Evolutionary conservation across 805 yeast species (phyloP).

Genomic region (Alloascoidea africana): DNA sequence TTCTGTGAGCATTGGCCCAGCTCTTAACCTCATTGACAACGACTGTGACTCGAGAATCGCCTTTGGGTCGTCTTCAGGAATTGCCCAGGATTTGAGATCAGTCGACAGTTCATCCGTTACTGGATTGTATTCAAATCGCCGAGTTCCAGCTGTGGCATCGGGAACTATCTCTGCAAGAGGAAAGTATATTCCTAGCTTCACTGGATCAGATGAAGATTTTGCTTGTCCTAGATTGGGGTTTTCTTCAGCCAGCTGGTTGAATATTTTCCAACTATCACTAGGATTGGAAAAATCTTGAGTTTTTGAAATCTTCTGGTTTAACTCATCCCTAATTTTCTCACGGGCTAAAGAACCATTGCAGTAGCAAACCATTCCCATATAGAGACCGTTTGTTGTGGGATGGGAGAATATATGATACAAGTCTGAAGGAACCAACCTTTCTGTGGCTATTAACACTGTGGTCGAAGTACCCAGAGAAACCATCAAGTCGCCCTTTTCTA

Average conservation of each 20-base stretch:
- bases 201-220: slow-evolving; percentile 15
- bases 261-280: slow-evolving; percentile 14
- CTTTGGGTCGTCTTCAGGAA: slow-evolving; percentile 44
- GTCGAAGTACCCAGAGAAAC: slow-evolving; percentile 88
- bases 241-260: slow-evolving; percentile 10
- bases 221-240: slow-evolving; percentile 7
- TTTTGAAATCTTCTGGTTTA: slow-evolving; percentile 28
- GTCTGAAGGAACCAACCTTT: slow-evolving; percentile 60
- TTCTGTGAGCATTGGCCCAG: slow-evolving; percentile 56
- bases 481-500: slow-evolving; percentile 59
- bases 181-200: slow-evolving; percentile 62
- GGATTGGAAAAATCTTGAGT: slow-evolving; percentile 10
- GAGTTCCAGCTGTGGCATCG: slow-evolving; percentile 49
- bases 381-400: slow-evolving; percentile 61
- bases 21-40: slow-evolving; percentile 64
- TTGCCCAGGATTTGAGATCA: slow-evolving; percentile 11
- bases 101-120: slow-evolving; percentile 10
- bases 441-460: slow-evolving; percentile 70
- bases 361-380: slow-evolving; percentile 93
- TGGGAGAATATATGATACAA: slow-evolving; percentile 79
- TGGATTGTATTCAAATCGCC: slow-evolving; percentile 29
- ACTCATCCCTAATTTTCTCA: slow-evolving; percentile 51
- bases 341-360: slow-evolving; percentile 85
- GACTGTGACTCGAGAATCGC: slow-evolving; percentile 83
- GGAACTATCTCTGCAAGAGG: slow-evolving; percentile 90